Conservation (phyloP, 2,329 filamentous ascomycete genomes). For the Rugonectria rugulosa region DNA sequence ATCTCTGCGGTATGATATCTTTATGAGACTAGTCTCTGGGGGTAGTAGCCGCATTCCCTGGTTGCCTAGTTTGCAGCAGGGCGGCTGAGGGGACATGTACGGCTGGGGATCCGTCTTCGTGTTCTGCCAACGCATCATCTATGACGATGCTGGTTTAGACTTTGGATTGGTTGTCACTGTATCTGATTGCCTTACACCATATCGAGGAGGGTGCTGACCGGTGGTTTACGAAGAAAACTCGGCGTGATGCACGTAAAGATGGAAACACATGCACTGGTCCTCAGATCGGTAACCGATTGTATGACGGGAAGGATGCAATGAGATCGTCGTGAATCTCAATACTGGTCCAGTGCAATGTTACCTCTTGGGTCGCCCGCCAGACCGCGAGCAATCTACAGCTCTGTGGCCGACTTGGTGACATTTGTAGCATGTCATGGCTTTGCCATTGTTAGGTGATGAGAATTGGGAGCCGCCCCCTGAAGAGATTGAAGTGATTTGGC, state of each 20-base stretch:
- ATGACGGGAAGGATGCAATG: neutral
- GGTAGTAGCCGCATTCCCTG: neutral
- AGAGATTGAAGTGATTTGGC: conserved; percentile 70
- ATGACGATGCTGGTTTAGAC: neutral
- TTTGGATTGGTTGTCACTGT: conserved; percentile 1
- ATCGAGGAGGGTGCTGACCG: neutral
- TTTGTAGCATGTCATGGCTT: conserved; percentile 59
- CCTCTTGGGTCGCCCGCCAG: conserved; percentile 25
- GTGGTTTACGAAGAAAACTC: neutral
- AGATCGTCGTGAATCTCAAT: neutral
- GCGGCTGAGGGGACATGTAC: neutral
- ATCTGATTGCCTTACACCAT: neutral
- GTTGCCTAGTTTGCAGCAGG: neutral
- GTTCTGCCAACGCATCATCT: neutral
- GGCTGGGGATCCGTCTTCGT: neutral
- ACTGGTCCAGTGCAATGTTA: conserved; percentile 10
- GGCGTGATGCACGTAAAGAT: neutral
- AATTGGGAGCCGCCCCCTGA: conserved; percentile 39
- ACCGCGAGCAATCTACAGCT: conserved; percentile 60
- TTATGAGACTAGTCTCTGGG: neutral
- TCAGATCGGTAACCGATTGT: neutral
- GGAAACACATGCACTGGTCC: neutral
- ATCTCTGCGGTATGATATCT: neutral
- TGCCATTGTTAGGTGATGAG: conserved; percentile 29
- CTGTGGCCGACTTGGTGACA: conserved; percentile 71